Percentiles rank a stretch among this genome's conserved stretches.
These are phyloP conservation scores for Artomyces pyxidatus DNA, from an alignment of 768 basidiomycete genomes.

Conservation along the genomic window DNA sequence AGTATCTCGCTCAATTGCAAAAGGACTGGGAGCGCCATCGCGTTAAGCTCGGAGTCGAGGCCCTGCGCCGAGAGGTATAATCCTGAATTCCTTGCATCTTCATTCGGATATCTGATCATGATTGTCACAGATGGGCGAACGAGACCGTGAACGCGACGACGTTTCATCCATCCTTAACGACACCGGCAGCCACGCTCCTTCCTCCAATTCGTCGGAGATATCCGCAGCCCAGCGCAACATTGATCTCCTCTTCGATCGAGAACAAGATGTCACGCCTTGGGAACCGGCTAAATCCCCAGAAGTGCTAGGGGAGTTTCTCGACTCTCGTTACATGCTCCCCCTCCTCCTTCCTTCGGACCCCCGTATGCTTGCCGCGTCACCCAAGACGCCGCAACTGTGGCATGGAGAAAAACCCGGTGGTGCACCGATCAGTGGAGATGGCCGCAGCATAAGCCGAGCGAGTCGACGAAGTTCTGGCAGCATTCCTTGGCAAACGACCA, in stretches of 20 bases:
- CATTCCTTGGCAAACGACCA: constrained; percentile 52
- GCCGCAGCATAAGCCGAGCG: constrained; percentile 27
- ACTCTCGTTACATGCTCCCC: constrained; percentile 90
- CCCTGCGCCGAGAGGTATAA: constrained; percentile 82
- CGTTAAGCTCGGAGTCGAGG: constrained; percentile 79
- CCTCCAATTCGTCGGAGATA: constrained; percentile 23
- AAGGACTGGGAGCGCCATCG: constrained; percentile 96
- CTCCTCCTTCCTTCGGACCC: constrained; percentile 78
- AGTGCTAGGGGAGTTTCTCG: constrained; percentile 82
- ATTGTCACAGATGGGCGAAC: constrained; percentile 57
- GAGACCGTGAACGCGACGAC: constrained; percentile 60
- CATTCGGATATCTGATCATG: background rate
- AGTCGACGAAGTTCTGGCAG: constrained; percentile 31
- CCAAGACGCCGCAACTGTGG: constrained; percentile 35
- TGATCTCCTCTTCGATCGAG: constrained; percentile 73
- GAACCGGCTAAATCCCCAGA: constrained; percentile 72
- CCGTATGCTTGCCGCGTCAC: constrained; percentile 63
- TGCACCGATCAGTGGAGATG: constrained; percentile 18
- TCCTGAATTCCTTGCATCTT: constrained; percentile 5
- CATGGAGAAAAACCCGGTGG: constrained; percentile 26
- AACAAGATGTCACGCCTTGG: constrained; percentile 60
- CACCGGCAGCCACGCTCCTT: constrained; percentile 23
- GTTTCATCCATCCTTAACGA: constrained; percentile 32
- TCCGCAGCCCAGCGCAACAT: constrained; percentile 46
- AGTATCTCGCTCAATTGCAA: constrained; percentile 91